A percentile compares a stretch with the other conserved stretches of the same genome.
phyloP scores from a whole-genome alignment of 768 basidiomycete genomes.

The Lentinula boryana region DNA sequence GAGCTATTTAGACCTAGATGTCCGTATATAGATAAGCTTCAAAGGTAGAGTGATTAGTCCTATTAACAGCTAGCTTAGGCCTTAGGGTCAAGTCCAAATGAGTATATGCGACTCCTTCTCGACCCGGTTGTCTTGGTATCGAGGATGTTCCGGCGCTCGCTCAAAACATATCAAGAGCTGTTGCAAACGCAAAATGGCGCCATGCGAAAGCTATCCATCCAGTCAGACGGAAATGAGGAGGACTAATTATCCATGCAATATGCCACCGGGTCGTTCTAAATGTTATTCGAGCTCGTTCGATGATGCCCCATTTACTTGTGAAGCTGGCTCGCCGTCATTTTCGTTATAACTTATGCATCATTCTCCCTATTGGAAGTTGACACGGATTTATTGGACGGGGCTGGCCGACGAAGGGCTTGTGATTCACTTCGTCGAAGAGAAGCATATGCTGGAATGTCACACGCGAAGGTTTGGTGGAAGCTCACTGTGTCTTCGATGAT shows the following conservation, averaged over 20 bases:
- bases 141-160: too few species aligned
- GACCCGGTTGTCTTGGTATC: neutral
- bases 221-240: conserved; percentile 4
- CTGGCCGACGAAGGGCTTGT: conserved; percentile 11
- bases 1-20: neutral
- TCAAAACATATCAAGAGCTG: too few species aligned
- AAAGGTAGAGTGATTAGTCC: too few species aligned
- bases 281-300: neutral
- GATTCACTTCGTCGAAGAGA: conserved; percentile 4
- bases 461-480: neutral
- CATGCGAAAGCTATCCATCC: neutral
- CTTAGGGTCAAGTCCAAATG: neutral
- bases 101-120: neutral
- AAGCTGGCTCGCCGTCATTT: conserved; percentile 10
- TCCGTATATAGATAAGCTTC: neutral
- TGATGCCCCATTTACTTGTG: neutral
- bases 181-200: too few species aligned
- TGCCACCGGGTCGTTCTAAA: conserved; percentile 13
- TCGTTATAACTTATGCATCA: conserved; percentile 6
- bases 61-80: too few species aligned
- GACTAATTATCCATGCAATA: conserved; percentile 10
- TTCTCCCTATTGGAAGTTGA: conserved; percentile 8
- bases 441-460: conserved; percentile 4
- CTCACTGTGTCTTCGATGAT: neutral
- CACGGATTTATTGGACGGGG: conserved; percentile 9